Base-by-base conservation (phyloP, 2,329 filamentous ascomycete genomes). In the Alternaria postmessia region DNA sequence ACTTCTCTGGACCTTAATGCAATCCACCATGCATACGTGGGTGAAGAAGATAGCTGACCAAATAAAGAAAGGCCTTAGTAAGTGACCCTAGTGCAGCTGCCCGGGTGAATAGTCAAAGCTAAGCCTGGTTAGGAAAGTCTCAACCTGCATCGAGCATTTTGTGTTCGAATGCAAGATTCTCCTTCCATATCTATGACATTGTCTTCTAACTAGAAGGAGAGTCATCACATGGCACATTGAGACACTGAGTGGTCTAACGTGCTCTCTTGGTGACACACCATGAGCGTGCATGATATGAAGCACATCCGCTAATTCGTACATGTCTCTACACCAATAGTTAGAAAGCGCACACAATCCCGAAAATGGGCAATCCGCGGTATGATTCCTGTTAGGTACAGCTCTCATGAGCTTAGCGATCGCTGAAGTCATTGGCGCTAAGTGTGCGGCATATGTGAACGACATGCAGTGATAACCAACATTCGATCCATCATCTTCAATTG, bases 111-210 rank as follows among this genome's bases (percentile, higher is more conserved):
- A 3, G 24, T n/a, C 14, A 9, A 38, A n/a, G 30, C 44, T 59
- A 59, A 18, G 39, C 30, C 44, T 8, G 14, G 18, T 16, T 28
- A 39, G 44, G 51, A 55, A 44, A 32, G 44, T 59, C 38, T 55
- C 46, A 36, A 51, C 44, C 43, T 24, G 1, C 12, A 6, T 20
- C n/a, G 24, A 49, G 43, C 30, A 43, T 59, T 4, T 24, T 38
- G 14, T 38, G 32, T 7, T 47, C 9, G 14, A 38, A 24, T 24
- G 14, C 32, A 49, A 36, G 30, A 12, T 38, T 36, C 20, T 20
- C 7, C 18, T 14, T 12, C 20, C 38, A 12, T n/a, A 32, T 20
- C 24, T 30, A 18, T n/a, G 14, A 30, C 9, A 30, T 30, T 11
- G 8, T 11, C 11, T 1, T 30, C 8, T 26, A 7, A 26, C 24